phyloP scores from a whole-genome alignment of 2,329 filamentous ascomycete species.

The Hypoxylon sp. region DNA sequence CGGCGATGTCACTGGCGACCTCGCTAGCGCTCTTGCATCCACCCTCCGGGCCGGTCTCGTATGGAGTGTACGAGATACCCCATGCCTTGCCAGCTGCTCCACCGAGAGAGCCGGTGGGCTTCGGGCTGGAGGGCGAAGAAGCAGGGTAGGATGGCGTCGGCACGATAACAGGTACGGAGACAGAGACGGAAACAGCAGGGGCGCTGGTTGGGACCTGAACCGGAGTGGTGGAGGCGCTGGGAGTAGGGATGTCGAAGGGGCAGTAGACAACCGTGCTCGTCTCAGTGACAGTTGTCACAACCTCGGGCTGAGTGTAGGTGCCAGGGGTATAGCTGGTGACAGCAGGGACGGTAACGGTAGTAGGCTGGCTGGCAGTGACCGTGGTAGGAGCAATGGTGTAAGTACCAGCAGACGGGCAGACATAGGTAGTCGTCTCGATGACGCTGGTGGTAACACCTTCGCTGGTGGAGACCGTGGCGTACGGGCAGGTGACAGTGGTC shows the following conservation, averaged over 20 bases:
- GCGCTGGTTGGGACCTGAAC: slow-evolving; percentile 40
- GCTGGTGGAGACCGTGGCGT: slow-evolving; percentile 72
- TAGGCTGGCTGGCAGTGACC: slow-evolving; percentile 67
- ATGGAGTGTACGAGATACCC: slow-evolving; percentile 86
- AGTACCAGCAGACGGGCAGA: slow-evolving; percentile 79
- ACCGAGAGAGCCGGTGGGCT: slow-evolving; percentile 52
- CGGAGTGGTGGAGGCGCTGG: slow-evolving; percentile 48
- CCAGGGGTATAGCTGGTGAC: slow-evolving; percentile 75
- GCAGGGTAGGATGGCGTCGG: slow-evolving; percentile 38
- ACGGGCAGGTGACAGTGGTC: slow-evolving; percentile 78
- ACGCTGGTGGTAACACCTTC: slow-evolving; percentile 73
- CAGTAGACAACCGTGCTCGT: slow-evolving; percentile 77
- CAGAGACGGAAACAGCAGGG: slow-evolving; percentile 40
- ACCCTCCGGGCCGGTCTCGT: slow-evolving; percentile 64
- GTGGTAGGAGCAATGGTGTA: slow-evolving; percentile 80
- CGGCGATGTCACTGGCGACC: slow-evolving; percentile 70
- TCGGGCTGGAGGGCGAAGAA: slow-evolving; percentile 32
- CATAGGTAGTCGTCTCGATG: slow-evolving; percentile 76
- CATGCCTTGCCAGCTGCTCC: slow-evolving; percentile 66
- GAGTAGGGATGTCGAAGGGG: slow-evolving; percentile 65
- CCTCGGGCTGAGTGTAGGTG: slow-evolving; percentile 77
- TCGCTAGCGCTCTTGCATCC: slow-evolving; percentile 73
- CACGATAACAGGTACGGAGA: slow-evolving; percentile 41
- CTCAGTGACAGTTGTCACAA: slow-evolving; percentile 75
- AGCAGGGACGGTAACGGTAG: slow-evolving; percentile 72